A percentile compares a stretch with the other conserved stretches of the same genome.
Evolutionary conservation across 2,329 filamentous ascomycete species (phyloP).

Genomic region (Alternaria infectoria): DNA sequence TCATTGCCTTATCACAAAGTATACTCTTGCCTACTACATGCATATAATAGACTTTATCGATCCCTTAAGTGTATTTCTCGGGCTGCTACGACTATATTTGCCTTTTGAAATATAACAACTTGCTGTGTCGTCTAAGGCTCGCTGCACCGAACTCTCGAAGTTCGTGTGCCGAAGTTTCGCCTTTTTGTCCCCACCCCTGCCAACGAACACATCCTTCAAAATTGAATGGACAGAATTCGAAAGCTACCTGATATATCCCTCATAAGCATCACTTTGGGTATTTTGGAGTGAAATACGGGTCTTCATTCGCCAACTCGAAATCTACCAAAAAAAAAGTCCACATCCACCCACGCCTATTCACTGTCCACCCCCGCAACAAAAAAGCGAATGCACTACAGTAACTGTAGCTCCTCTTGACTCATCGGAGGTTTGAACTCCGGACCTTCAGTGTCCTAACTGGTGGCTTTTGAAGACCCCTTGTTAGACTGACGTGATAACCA

Average conservation of each 20-base stretch:
- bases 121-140: background rate
- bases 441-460: conserved; percentile 17
- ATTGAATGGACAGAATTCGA: background rate
- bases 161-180: background rate
- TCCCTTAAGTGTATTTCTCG: background rate
- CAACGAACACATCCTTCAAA: background rate
- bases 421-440: conserved; percentile 23
- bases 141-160: background rate
- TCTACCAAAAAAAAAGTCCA: background rate
- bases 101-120: accelerated
- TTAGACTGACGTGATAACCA: conserved; percentile 58
- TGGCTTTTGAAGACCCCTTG: conserved; percentile 23
- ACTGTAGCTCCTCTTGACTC: conserved; percentile 12
- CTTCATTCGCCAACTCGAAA: background rate
- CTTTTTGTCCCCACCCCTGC: background rate
- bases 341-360: background rate
- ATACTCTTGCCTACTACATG: background rate
- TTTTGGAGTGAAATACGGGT: background rate
- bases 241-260: background rate
- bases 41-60: background rate
- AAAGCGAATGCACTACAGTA: background rate
- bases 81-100: background rate
- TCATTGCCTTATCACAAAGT: accelerated
- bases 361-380: background rate
- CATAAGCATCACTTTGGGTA: accelerated